A percentile compares a stretch with the other conserved stretches of the same genome.
phyloP scores from a whole-genome alignment of 345 rosid species.

The Hibiscus mutabilis region DNA sequence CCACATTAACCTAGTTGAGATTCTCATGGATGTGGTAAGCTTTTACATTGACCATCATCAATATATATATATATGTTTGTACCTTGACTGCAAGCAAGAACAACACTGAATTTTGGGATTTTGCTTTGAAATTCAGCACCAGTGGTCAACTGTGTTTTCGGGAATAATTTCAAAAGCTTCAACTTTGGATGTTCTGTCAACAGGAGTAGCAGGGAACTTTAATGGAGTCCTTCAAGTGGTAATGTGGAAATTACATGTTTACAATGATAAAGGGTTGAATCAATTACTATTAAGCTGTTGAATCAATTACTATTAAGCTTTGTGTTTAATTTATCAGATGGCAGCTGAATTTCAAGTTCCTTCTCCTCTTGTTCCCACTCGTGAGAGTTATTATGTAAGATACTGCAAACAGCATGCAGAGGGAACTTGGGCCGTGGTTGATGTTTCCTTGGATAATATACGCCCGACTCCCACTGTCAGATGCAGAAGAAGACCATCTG shows the following conservation, averaged over 20 bases:
- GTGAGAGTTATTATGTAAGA: conserved; percentile 65
- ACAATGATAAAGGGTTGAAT: background rate
- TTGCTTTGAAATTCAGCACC: conserved; percentile 38
- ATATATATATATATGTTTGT: background rate
- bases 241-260: background rate
- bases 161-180: conserved; percentile 63
- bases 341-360: conserved; percentile 76
- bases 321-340: conserved; percentile 41
- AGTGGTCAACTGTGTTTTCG: conserved; percentile 67
- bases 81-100: background rate
- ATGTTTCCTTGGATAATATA: conserved; percentile 73
- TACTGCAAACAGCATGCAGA: conserved; percentile 73
- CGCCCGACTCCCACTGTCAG: conserved; percentile 40
- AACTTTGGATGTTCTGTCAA: conserved; percentile 53
- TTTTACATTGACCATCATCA: background rate
- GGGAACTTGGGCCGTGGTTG: conserved; percentile 88
- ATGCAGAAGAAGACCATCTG: conserved; percentile 81
- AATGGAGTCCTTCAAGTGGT: conserved; percentile 84
- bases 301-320: background rate
- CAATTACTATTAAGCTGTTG: background rate
- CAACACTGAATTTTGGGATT: background rate
- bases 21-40: conserved; percentile 76
- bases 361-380: conserved; percentile 73
- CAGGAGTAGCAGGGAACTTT: conserved; percentile 62
- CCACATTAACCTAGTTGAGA: conserved; percentile 54